Evolutionary conservation across 768 basidiomycete genomes (phyloP).

Genomic region (Tricholoma hemisulphureum): DNA sequence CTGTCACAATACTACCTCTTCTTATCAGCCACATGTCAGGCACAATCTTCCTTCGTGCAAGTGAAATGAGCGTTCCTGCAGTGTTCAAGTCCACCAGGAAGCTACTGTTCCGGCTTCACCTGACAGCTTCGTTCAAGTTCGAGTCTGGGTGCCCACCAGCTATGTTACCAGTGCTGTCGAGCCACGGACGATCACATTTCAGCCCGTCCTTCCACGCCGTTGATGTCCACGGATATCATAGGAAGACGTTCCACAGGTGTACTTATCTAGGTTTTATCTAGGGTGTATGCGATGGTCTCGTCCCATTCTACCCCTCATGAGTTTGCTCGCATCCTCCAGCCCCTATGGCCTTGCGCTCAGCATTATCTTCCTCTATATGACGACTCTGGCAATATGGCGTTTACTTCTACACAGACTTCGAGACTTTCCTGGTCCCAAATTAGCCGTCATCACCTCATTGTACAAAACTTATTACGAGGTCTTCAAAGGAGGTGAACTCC

Average conservation of each 20-base stretch:
- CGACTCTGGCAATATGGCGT: conserved; percentile 21
- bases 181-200: conserved; percentile 7
- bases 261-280: conserved; percentile 10
- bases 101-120: conserved; percentile 4
- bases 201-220: conserved; percentile 1
- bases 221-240: conserved; percentile 12
- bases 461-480: conserved; percentile 38
- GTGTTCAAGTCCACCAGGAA: not conserved
- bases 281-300: not conserved
- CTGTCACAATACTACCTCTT: conserved; percentile 8
- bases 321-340: not conserved
- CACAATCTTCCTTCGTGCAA: conserved; percentile 3
- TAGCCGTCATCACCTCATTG: conserved; percentile 31
- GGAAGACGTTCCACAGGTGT: conserved; percentile 2
- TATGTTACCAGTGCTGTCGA: conserved; percentile 7
- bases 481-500: conserved; percentile 31
- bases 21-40: conserved; percentile 12
- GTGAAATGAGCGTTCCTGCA: not conserved
- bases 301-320: not conserved
- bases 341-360: not conserved
- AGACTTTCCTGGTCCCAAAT: conserved; percentile 34
- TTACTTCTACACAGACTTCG: conserved; percentile 34
- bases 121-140: conserved; percentile 9
- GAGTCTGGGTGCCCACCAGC: not conserved
- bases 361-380: conserved; percentile 10